Evolutionary conservation across 2,329 filamentous ascomycete species (phyloP).

Genomic region (Hypomyces perniciosus): DNA sequence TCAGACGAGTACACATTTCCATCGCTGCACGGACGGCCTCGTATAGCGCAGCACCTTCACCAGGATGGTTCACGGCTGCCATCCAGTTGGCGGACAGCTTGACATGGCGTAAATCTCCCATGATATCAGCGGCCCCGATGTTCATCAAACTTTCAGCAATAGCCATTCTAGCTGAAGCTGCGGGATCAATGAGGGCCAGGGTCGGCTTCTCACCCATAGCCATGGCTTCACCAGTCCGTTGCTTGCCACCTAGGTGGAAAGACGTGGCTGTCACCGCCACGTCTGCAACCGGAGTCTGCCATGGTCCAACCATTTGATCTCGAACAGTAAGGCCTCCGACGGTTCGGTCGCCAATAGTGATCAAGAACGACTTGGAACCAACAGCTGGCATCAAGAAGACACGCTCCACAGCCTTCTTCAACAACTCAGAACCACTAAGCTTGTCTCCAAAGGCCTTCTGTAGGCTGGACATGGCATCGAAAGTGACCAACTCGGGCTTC

Average conservation of each 20-base stretch:
- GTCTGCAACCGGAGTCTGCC: conserved; percentile 91
- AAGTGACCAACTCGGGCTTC: conserved; percentile 60
- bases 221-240: conserved; percentile 89
- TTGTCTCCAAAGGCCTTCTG: conserved; percentile 55
- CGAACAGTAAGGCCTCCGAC: conserved; percentile 83
- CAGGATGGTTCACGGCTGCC: conserved; percentile 89
- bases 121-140: conserved; percentile 68
- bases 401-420: conserved; percentile 65
- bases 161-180: conserved; percentile 91
- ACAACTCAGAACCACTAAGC: conserved; percentile 45
- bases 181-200: conserved; percentile 81
- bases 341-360: conserved; percentile 90
- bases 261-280: conserved; percentile 87
- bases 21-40: conserved; percentile 90
- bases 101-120: conserved; percentile 69
- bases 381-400: conserved; percentile 83
- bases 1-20: conserved; percentile 85
- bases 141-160: conserved; percentile 93
- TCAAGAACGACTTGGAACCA: conserved; percentile 94
- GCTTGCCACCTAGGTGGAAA: conserved; percentile 58
- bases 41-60: conserved; percentile 87
- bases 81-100: conserved; percentile 98
- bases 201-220: conserved; percentile 91
- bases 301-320: conserved; percentile 94
- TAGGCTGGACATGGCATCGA: conserved; percentile 63